A percentile compares a stretch with the other conserved stretches of the same genome.
These are phyloP conservation scores for Melastoma candidum DNA, from an alignment of 441 rosid genomes.

Conservation along the genomic window DNA sequence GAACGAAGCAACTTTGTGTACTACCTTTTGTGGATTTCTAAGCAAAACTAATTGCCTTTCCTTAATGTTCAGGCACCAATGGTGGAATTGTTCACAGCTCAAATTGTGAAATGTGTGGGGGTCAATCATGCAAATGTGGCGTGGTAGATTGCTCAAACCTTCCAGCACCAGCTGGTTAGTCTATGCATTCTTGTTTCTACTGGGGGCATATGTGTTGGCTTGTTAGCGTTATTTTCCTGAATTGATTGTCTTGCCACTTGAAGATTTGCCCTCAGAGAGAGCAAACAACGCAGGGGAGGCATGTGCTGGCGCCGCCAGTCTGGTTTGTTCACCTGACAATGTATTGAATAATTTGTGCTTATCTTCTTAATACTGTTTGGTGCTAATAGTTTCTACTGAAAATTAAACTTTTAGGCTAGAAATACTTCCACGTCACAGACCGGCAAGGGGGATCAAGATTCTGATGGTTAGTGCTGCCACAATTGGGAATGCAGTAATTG, in stretches of 20 bases:
- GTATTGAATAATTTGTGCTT: not conserved
- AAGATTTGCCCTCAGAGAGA: constrained; percentile 39
- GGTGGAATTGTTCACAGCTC: constrained; percentile 19
- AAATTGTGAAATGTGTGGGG: constrained; percentile 43
- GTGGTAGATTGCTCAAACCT: constrained; percentile 28
- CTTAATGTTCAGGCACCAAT: constrained; percentile 35
- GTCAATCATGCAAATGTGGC: constrained; percentile 36
- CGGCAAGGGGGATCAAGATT: constrained; percentile 54
- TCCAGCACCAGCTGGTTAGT: constrained; percentile 32
- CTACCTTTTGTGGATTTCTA: constrained; percentile 29
- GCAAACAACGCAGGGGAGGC: constrained; percentile 25
- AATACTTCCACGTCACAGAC: constrained; percentile 29
- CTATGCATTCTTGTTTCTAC: constrained; percentile 3
- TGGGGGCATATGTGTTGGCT: not conserved
- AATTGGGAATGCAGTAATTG: constrained; percentile 1
- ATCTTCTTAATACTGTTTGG: constrained; percentile 3
- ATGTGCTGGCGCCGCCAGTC: constrained; percentile 26
- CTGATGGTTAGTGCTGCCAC: constrained; percentile 51
- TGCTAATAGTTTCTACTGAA: constrained; percentile 9
- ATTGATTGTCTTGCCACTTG: constrained; percentile 5
- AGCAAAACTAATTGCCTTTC: constrained; percentile 31
- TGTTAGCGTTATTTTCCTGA: constrained; percentile 2
- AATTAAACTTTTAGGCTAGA: constrained; percentile 37
- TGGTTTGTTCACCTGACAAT: constrained; percentile 25
- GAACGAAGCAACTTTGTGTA: constrained; percentile 24